Evolutionary conservation across 768 basidiomycete genomes (phyloP).

Genomic region (Pholiota molesta): DNA sequence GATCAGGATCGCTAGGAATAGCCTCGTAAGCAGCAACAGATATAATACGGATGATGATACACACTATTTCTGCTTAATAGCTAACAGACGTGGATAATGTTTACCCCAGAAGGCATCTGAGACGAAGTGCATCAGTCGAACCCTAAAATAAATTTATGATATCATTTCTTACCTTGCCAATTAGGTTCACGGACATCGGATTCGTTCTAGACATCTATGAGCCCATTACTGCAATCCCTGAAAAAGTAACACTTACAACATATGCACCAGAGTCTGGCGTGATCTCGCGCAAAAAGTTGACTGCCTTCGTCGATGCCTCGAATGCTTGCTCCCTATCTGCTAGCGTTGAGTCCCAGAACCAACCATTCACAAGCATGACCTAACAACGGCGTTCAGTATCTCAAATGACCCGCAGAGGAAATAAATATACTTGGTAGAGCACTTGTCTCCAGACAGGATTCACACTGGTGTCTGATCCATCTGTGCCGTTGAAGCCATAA

Average conservation of each 20-base stretch:
- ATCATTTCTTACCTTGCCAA: slow-evolving; percentile 21
- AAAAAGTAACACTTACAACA: slow-evolving; percentile 16
- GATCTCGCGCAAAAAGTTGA: slow-evolving; percentile 25
- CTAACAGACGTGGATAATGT: slow-evolving; percentile 25
- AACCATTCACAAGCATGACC: slow-evolving; percentile 24
- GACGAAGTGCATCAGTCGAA: not conserved
- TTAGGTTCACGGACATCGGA: slow-evolving; percentile 32
- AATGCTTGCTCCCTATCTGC: slow-evolving; percentile 19
- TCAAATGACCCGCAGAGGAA: not conserved
- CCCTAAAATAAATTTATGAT: too few species aligned
- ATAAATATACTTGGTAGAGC: slow-evolving; percentile 26
- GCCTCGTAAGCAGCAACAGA: not conserved
- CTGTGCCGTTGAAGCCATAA: slow-evolving; percentile 22
- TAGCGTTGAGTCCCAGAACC: slow-evolving; percentile 16
- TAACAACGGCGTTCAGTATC: not conserved
- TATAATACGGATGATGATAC: slow-evolving; percentile 1
- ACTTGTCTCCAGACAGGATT: slow-evolving; percentile 29
- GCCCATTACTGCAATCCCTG: not conserved
- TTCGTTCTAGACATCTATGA: slow-evolving; percentile 25
- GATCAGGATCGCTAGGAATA: slow-evolving; percentile 25
- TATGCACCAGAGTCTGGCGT: slow-evolving; percentile 31
- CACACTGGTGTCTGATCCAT: slow-evolving; percentile 23
- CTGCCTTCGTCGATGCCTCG: slow-evolving; percentile 21
- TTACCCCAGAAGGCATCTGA: slow-evolving; percentile 30
- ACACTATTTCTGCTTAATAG: slow-evolving; percentile 32